Base-by-base conservation (phyloP, 2,329 filamentous ascomycete genomes). In the Arthrobotrys sphaeroides region DNA sequence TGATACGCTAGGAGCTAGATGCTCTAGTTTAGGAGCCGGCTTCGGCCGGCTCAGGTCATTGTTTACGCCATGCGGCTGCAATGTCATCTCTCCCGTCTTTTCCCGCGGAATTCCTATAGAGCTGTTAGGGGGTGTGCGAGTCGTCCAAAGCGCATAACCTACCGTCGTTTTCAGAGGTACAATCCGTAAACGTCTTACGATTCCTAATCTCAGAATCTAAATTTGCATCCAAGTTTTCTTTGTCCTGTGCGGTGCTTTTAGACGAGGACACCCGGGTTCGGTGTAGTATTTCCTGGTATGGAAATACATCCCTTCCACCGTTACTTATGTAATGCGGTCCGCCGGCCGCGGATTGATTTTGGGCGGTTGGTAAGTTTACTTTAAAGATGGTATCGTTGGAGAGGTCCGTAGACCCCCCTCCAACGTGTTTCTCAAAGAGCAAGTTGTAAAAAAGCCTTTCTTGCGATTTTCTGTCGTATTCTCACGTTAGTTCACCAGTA, bases 391-490 rank as follows among this genome's bases (percentile, higher is more conserved):
- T 67, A 1, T 28, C 31, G 20, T 45, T 55, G 4, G 33, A 31
- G n/a, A 26, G 16, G 6, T 53, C n/a, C 7, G 43, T 31, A 38
- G 16, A 13, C 18, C 47, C 42, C 22, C 49, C 40, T 24, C 33
- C 38, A 16, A 49, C 7, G 9, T 59, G 18, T 38, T 22, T 67
- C n/a, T 40, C 28, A 10, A 74, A 18, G 12, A 74, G 55, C 18
- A 62, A n/a, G 6, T 31, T 16, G 24, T 74, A 74, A 22, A 68
- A 47, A 10, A 49, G 12, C 26, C 40, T 67, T 33, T 69, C 72
- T n/a, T 62, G 64, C 6, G 72, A 75, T 31, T n/a, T n/a, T n/a
- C 51, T 57, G 9, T 38, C 47, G 10, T 36, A 18, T 20, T 55
- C 22, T n/a, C 3, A 2, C 3, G 47, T 57, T 24, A 22, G 33